Percentiles rank a stretch among this genome's conserved stretches.
These are phyloP conservation scores for Solanum neorickii DNA, from an alignment of 257 asterid species.

Conservation along the genomic window DNA sequence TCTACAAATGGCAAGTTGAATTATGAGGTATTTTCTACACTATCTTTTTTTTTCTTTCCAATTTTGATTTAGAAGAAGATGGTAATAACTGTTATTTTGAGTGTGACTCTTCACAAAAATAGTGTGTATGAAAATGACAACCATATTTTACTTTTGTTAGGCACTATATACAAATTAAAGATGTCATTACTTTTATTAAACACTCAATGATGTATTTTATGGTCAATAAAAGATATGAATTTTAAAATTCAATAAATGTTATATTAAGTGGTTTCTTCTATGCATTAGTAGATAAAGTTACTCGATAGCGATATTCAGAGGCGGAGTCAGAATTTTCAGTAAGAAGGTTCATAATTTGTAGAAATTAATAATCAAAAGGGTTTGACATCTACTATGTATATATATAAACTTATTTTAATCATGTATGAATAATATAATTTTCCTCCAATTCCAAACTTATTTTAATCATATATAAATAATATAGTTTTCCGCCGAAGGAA, in stretches of 20 bases:
- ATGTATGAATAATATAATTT: too few species aligned
- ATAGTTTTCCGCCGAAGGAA: fast-evolving
- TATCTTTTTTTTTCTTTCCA: background rate
- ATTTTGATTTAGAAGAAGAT: background rate
- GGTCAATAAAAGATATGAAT: background rate
- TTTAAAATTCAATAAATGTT: background rate
- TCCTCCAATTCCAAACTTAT: too few species aligned
- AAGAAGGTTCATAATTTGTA: too few species aligned
- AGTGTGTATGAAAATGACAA: background rate
- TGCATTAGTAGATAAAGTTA: background rate
- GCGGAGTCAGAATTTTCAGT: too few species aligned
- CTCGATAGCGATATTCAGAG: background rate
- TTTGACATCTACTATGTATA: too few species aligned
- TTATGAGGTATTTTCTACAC: background rate
- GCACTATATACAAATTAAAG: background rate
- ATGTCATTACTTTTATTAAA: background rate
- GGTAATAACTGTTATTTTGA: background rate
- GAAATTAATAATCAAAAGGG: too few species aligned
- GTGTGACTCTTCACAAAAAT: background rate
- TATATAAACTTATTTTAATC: too few species aligned
- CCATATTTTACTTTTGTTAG: background rate
- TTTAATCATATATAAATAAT: too few species aligned
- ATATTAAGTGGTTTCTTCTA: background rate
- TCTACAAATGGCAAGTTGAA: background rate
- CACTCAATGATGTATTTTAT: background rate